Percentiles rank a stretch among this genome's conserved stretches.
phyloP scores from a whole-genome alignment of 257 asterid genomes.

The Cruciata laevipes region DNA sequence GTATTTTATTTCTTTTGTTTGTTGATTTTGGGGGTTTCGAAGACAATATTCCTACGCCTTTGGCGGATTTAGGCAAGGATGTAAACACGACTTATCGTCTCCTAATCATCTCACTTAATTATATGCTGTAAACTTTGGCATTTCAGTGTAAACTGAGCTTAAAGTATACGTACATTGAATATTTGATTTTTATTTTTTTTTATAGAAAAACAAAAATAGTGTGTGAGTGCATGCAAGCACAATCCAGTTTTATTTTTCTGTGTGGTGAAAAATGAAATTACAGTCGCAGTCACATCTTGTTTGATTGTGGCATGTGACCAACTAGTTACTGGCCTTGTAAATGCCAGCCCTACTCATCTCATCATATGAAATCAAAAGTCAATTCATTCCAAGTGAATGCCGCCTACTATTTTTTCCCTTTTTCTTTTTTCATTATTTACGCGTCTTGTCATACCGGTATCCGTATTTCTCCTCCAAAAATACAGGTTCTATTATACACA shows the following conservation, averaged over 20 bases:
- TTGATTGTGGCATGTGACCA: slow-evolving; percentile 28
- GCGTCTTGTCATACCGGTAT: neutral
- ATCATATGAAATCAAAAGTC: slow-evolving; percentile 3
- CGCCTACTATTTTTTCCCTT: neutral
- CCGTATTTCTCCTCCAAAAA: neutral
- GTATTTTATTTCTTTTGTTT: too few species aligned
- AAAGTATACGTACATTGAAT: too few species aligned
- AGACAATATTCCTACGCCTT: too few species aligned
- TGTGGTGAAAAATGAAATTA: slow-evolving; percentile 5
- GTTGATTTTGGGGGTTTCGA: too few species aligned
- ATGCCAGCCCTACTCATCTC: slow-evolving; percentile 19
- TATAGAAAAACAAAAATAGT: too few species aligned
- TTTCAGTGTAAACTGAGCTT: too few species aligned
- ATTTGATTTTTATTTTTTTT: too few species aligned
- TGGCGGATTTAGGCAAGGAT: too few species aligned
- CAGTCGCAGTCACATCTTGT: slow-evolving; percentile 9
- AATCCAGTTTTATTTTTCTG: neutral
- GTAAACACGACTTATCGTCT: too few species aligned
- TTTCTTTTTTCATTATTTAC: neutral
- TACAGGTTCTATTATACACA: neutral
- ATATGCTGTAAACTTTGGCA: too few species aligned
- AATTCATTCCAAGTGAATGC: slow-evolving; percentile 14
- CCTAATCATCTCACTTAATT: too few species aligned
- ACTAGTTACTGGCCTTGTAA: slow-evolving; percentile 19
- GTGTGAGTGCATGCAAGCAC: neutral